Base-by-base conservation (phyloP, 148 eudicot species). In the Camellia lanceoleosa region DNA sequence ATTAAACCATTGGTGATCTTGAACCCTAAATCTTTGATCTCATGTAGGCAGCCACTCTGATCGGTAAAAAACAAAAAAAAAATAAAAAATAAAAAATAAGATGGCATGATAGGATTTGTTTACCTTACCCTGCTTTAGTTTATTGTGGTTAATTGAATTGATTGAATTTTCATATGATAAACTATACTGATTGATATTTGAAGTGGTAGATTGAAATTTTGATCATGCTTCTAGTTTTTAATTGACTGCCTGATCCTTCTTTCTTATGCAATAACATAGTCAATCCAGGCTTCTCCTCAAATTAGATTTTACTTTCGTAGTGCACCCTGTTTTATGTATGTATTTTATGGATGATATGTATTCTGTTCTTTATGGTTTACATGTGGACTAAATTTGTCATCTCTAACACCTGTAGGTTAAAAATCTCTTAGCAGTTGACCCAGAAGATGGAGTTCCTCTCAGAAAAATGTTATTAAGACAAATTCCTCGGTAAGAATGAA, bases 391-490 rank as follows among this genome's bases (percentile, higher is more conserved):
- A 64, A 72, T 56, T 77, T 63, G n/a, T 78, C 49, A 59, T 78
- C 74, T 80, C 7, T 75, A 41, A 19, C 69, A 52, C 55, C 13
- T 82, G 80, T 88, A 95, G 98, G 96, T 95, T 76, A 95, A 95
- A 84, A 95, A 90, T 87, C 91, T 93, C 62, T 79, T 95, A 54
- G 84, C 90, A 70, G 94, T 95, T 85, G 89, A 93, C 81, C 94
- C 96, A 43, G 90, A 89, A 56, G 91, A 89, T 84, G 91, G 87
- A 80, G 89, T 93, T 80, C 93, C 97, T 70, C 85, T 93, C 56
- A 89, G 97, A 85, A 96, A 90, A 87, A 91, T 93, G 91, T 38
- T 87, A 41, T 78, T 95, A 62, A 80, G 99, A 75, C 93, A 90
- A 88, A 91, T 96, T 78, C 99, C 99, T 51, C 82, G 97, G 98